phyloP scores from a whole-genome alignment of 2,329 filamentous ascomycete species.

The Colletotrichum cordylinicola region DNA sequence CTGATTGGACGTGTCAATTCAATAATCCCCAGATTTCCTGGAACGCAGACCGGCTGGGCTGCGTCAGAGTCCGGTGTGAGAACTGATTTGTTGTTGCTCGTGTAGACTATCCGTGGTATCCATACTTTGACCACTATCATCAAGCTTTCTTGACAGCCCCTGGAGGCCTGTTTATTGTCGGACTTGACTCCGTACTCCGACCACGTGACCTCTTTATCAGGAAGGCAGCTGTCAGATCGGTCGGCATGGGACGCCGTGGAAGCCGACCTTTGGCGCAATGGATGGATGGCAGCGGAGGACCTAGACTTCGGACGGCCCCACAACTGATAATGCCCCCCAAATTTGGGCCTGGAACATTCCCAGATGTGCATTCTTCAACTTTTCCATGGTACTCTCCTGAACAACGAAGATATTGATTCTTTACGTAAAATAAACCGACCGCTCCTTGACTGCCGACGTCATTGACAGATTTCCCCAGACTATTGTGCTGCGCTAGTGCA shows the following conservation, averaged over 20 bases:
- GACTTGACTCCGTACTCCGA: neutral
- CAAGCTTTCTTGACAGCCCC: neutral
- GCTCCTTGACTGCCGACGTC: neutral
- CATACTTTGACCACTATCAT: neutral
- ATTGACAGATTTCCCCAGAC: neutral
- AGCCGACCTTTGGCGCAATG: neutral
- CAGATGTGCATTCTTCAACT: neutral
- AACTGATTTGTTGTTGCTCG: neutral
- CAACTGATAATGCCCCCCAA: neutral
- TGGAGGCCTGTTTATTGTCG: neutral
- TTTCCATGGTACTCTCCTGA: neutral
- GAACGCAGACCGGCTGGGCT: neutral
- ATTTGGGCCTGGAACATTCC: neutral
- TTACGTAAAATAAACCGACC: neutral
- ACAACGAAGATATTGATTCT: neutral
- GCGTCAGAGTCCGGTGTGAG: neutral
- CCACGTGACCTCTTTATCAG: neutral
- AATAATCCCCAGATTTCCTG: neutral
- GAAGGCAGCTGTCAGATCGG: neutral
- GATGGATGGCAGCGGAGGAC: neutral
- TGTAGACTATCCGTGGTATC: neutral
- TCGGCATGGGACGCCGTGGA: neutral
- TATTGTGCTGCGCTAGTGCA: neutral
- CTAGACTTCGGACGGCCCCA: neutral
- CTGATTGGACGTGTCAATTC: neutral